A percentile compares a stretch with the other conserved stretches of the same genome.
Conservation (phyloP, 352 stramenopile species). For the Phytophthora sp. region DNA sequence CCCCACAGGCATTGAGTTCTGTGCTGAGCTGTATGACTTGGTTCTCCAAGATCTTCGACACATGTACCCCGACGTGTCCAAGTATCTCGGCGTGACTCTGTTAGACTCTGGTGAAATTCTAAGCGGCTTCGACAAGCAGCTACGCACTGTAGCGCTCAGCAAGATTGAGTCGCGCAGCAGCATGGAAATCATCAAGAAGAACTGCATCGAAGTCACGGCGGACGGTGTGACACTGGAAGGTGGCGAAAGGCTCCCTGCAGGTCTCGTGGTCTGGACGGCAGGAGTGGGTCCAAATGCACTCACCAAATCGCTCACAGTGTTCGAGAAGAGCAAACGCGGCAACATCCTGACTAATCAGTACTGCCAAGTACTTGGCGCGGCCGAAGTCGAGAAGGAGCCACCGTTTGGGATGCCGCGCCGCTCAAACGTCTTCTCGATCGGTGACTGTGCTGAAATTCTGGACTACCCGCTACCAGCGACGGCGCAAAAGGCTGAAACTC, state of each 20-base stretch:
- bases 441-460: constrained; percentile 91
- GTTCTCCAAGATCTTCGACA: constrained; percentile 89
- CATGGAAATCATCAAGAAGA: constrained; percentile 79
- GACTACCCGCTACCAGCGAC: constrained; percentile 89
- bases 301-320: constrained; percentile 65
- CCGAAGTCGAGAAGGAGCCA: constrained; percentile 51
- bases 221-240: constrained; percentile 64
- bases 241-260: constrained; percentile 64
- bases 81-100: constrained; percentile 67
- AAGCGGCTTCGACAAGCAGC: constrained; percentile 61
- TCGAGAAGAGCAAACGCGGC: constrained; percentile 73
- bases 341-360: constrained; percentile 86
- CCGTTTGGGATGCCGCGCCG: constrained; percentile 60
- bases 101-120: constrained; percentile 73
- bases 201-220: constrained; percentile 61
- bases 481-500: constrained; percentile 89
- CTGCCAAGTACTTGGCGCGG: constrained; percentile 65
- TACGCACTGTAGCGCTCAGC: constrained; percentile 68
- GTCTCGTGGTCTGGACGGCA: constrained; percentile 77
- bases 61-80: constrained; percentile 74
- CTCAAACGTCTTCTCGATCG: constrained; percentile 93
- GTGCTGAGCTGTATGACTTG: constrained; percentile 95
- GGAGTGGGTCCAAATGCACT: constrained; percentile 77
- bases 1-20: constrained; percentile 95
- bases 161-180: constrained; percentile 75